Evolutionary conservation across 352 stramenopile species (phyloP), one percentile per base, ranked within the genome.

Genomic region (Pythium plurisporium): DNA sequence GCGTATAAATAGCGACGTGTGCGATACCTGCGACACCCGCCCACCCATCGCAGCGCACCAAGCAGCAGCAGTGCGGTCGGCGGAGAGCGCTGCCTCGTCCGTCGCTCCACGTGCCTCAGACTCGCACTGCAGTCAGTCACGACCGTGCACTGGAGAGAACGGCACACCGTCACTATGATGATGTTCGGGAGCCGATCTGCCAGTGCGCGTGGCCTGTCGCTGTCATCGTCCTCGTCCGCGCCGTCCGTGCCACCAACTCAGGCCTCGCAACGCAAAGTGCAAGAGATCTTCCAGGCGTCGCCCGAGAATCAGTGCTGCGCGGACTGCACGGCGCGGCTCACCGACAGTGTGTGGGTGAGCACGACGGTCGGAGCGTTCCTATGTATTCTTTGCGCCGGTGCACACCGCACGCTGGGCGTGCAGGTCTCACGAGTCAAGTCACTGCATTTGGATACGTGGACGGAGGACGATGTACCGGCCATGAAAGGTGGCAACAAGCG

Each of bases 211-310:
- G 48, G 36, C 2, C 29, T 63, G 4, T 52, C 52, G 27, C 9
- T 51, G 12, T 45, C 55, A 14, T 54, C 68, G 98, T 99, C 71
- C 96, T 95, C 74, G 87, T 89, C 70, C 87, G 79, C 56, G 91
- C 98, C 56, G 79, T 94, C 72, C 86, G 99, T 69, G 99, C 99
- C 96, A 86, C 99, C 60, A 99, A 99, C 85, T 93, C 97, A 65
- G 97, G 84, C 70, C 81, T 56, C 67, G 23, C 68, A 74, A 41
- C 71, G 68, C 38, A 88, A 87, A 47, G 64, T 90, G 22, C 76
- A 76, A 9, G 78, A 90, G 49, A 62, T 87, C 37, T 75, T 86
- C 63, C 70, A 84, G n/a, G 63, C 74, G 4, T 53, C 56, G 30
- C 41, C 64, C 0, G 77, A 89, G 55, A 91, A 94, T 48, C 70